phyloP scores from a whole-genome alignment of 192 early-diverging fungal species.

The Chytriomyces sp. region DNA sequence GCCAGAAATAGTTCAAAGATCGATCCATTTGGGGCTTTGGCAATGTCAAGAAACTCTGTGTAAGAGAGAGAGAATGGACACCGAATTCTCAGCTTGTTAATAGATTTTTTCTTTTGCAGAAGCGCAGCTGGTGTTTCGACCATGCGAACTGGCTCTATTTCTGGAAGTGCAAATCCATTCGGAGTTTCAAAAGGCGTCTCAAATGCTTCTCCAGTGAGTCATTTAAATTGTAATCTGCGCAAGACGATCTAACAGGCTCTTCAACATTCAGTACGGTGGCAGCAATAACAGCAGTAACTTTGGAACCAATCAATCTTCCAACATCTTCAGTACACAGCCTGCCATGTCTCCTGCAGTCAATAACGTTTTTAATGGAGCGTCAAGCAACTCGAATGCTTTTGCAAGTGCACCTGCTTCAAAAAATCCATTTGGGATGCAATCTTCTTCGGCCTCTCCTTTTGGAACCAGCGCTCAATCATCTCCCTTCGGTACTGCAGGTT shows the following conservation, averaged over 20 bases:
- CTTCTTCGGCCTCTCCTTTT: conserved; percentile 10
- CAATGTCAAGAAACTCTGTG: conserved; percentile 23
- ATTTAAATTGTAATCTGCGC: too few relatives aligned
- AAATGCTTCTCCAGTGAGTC: background rate
- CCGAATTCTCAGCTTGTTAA: background rate
- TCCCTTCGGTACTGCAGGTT: background rate
- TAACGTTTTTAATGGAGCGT: background rate
- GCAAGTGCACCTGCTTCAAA: conserved; percentile 15
- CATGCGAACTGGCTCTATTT: conserved; percentile 13
- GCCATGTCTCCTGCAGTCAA: background rate
- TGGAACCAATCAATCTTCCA: background rate
- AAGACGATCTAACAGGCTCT: background rate
- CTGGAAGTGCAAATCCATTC: conserved; percentile 13
- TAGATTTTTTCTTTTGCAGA: background rate
- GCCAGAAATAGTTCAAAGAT: conserved; percentile 33
- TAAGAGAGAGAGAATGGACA: background rate
- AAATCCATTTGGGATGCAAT: conserved; percentile 18
- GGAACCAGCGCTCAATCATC: background rate
- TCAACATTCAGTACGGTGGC: conserved; percentile 8
- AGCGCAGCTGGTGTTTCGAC: conserved; percentile 16
- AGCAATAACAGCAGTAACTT: conserved; percentile 5
- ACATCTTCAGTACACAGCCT: background rate
- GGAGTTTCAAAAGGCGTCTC: background rate
- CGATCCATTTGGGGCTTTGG: conserved; percentile 25
- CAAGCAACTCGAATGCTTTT: conserved; percentile 19